phyloP scores from a whole-genome alignment of 495 filamentous ascomycete species.

The Hypoxylon cercidicola region DNA sequence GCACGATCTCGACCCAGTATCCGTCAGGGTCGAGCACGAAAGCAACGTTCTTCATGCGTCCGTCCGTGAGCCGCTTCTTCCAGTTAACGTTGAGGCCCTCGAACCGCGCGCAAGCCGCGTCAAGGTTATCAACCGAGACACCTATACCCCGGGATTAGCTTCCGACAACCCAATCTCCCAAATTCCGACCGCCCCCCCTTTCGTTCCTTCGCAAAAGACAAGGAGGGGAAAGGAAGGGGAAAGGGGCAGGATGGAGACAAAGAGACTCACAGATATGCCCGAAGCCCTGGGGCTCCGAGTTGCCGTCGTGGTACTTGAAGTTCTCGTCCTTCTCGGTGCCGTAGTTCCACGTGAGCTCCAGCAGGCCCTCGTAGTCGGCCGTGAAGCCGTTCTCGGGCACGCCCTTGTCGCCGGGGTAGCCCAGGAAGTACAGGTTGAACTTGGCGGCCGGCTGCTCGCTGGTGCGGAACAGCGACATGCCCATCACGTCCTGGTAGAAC shows the following conservation, averaged over 20 bases:
- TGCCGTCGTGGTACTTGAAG: conserved; percentile 93
- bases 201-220: conserved; percentile 5
- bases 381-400: conserved; percentile 61
- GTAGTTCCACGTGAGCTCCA: conserved; percentile 97
- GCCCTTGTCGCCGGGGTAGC: conserved; percentile 68
- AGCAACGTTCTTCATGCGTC: conserved; percentile 93
- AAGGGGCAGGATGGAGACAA: neutral
- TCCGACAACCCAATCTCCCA: neutral
- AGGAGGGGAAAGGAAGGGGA: neutral
- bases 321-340: conserved; percentile 89
- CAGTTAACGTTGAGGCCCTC: conserved; percentile 84
- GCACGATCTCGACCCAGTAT: conserved; percentile 92
- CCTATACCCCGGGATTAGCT: conserved; percentile 57
- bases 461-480: conserved; percentile 83
- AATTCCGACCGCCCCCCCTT: neutral
- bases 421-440: conserved; percentile 95
- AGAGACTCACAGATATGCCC: conserved; percentile 81
- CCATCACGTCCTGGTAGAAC: conserved; percentile 91
- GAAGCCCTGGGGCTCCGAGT: conserved; percentile 90
- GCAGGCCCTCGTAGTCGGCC: conserved; percentile 78
- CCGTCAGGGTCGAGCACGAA: conserved; percentile 93
- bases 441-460: conserved; percentile 72
- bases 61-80: conserved; percentile 95
- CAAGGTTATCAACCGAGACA: conserved; percentile 88
- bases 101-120: conserved; percentile 85